Percentiles rank a stretch among this genome's conserved stretches.
These are phyloP conservation scores for Oropetium thomaeum DNA, from an alignment of 176 grass and related monocot genomes.

Conservation along the genomic window DNA sequence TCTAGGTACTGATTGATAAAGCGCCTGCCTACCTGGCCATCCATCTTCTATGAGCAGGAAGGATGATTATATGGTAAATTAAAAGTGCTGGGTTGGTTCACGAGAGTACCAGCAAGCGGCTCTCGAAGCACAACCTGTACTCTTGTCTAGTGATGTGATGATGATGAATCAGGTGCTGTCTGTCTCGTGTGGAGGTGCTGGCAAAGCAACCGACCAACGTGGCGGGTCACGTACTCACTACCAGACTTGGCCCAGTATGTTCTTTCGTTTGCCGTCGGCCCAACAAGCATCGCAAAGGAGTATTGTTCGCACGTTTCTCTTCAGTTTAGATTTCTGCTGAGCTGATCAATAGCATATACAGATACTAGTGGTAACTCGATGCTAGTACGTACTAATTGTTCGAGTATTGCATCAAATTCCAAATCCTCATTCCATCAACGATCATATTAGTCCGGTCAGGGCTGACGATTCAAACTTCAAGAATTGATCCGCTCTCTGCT, in stretches of 20 bases:
- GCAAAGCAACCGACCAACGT: not conserved
- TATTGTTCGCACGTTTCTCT: no score
- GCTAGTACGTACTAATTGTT: no score
- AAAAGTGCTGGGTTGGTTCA: not conserved
- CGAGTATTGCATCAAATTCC: not conserved
- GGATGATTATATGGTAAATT: not conserved
- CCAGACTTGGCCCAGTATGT: not conserved
- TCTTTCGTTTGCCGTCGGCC: not conserved
- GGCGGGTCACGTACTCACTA: not conserved
- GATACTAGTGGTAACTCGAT: no score
- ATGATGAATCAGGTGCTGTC: not conserved
- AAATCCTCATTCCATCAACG: not conserved
- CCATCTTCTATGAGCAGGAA: not conserved
- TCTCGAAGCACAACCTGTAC: not conserved
- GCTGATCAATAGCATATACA: no score
- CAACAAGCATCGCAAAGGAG: no score
- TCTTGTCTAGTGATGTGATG: not conserved
- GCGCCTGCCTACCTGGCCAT: conserved; percentile 3
- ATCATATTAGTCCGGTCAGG: not conserved
- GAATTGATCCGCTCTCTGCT: not conserved
- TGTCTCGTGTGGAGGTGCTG: not conserved
- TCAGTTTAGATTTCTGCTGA: no score
- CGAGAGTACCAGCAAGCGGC: not conserved
- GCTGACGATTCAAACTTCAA: not conserved
- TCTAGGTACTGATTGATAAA: not conserved